Base-by-base conservation (phyloP, 2,329 filamentous ascomycete species). In the Neofusicoccum kwambonambiense region DNA sequence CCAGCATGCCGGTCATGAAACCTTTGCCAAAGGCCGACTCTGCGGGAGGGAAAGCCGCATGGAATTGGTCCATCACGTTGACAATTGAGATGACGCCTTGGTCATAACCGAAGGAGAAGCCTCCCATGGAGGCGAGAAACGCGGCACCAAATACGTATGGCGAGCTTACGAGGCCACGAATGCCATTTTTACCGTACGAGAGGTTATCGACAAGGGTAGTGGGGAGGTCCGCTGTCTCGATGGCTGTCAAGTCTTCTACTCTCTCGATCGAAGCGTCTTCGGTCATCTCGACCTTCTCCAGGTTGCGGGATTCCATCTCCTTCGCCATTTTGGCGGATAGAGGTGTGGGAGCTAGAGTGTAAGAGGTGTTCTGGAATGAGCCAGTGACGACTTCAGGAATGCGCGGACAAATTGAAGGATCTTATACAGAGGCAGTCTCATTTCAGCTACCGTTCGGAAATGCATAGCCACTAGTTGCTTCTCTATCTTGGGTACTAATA, bases 31-130 rank as follows among this genome's bases (percentile, higher is more conserved):
- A 80, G 0, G 70, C 73, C n/a, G 65, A 64, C 12, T 64, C 52
- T 12, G 77, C 71, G 15, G 72, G 64, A 13, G 78, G 76, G 68
- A 78, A 81, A 1, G 68, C 69, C 0, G 72, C 61, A 31, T 80
- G 75, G 64, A 83, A 83, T 52, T 82, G 78, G 0, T 73, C 70
- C 78, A 82, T 82, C 13, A 79, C 76, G 7, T 81, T 74, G 65
- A 82, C 80, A 49, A 82, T 72, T 1, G 72, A 76, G 54, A 79
- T 78, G 34, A 22, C 66, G 35, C 66, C 66, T 60, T 68, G 66
- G 44, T 66, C 66, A 12, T 51, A 63, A 64, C 77, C 78, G 64
- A 80, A 80, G 0, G 77, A 75, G 34, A 79, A 73, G 7, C 78
- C 77, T 11, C 76, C 79, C 37, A 82, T 70, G 3, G 75, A 78